Base-by-base conservation (phyloP, 2,329 filamentous ascomycete species). In the Lecanosticta acicola region DNA sequence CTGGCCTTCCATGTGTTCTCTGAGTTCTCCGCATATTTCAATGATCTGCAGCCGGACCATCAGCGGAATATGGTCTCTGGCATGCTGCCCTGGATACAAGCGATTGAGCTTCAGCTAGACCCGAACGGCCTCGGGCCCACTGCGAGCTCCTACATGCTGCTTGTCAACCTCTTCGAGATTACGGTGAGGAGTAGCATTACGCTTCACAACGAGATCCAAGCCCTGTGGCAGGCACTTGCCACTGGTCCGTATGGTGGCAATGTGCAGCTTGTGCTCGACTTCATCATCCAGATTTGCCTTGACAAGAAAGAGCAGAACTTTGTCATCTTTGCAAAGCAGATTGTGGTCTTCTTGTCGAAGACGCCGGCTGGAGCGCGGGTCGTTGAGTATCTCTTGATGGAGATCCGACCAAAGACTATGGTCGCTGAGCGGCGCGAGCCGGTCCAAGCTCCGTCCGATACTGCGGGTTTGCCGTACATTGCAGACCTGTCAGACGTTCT, bases 281-380 rank as follows among this genome's bases (percentile, higher is more conserved):
- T 98, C 62, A 93, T 98, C 66, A 97, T 98, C 67, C 83, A 83
- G 20, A 77, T 97, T 3, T 98, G 93, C 58, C 72, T 98, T 9
- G 93, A 98, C 60, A 83, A 91, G 24, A 83, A 91, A 39, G 94
- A 98, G 65, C 93, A 98, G 60, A 97, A 96, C 59, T 98, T 96
- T 66, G 91, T 98, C 45, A 88, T 96, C 58, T 95, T 94, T 62
- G 91, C 91, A 3, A 98, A 97, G 70, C 93, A 98, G 66, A 93
- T 98, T 42, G 89, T 97, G 13, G 94, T 98, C 0, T 97, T 96
- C 64, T 68, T 98, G 3, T 94, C 93, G 0, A 93, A 87, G 54
- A 95, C 78, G 61, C 85, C 68, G 63, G 82, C 90, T 1, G 90
- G 90, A 0, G 84, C 87, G 39, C 94, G 94, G 60, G 90, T 98